These are phyloP conservation scores for Yarrowia porcina DNA, from an alignment of 805 yeast species.

Conservation along the genomic window DNA sequence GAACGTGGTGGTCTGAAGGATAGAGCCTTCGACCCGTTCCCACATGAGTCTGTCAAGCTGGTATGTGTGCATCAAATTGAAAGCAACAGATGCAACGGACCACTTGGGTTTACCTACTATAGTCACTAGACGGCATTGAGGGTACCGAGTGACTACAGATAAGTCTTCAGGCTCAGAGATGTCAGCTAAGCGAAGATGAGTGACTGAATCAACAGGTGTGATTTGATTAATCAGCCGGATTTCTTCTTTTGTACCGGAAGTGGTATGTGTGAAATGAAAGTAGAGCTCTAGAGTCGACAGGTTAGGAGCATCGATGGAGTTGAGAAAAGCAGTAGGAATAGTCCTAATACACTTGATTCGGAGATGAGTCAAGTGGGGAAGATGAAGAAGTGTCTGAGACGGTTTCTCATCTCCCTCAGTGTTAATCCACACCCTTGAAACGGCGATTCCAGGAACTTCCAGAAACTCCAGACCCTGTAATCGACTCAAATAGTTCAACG, in stretches of 20 bases:
- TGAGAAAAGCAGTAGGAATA: neutral
- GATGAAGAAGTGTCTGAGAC: neutral
- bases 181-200: conserved; percentile 2
- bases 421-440: neutral
- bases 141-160: neutral
- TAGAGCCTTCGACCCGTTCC: conserved; percentile 19
- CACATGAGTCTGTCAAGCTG: neutral
- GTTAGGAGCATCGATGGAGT: neutral
- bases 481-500: neutral
- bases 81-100: neutral
- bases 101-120: conserved; percentile 1
- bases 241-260: neutral
- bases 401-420: neutral
- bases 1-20: conserved; percentile 9
- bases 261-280: neutral
- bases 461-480: conserved; percentile 4
- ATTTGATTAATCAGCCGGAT: neutral
- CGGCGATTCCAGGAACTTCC: conserved; percentile 6
- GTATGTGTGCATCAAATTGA: conserved; percentile 7
- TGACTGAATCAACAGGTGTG: neutral
- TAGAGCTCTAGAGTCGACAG: neutral
- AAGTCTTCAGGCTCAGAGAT: neutral
- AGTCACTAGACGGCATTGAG: neutral
- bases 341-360: conserved; percentile 4
- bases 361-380: conserved; percentile 6